Percentiles rank a stretch among this genome's conserved stretches.
phyloP scores from a whole-genome alignment of 2,329 filamentous ascomycete species.

The Macrophomina pseudophaseolina region DNA sequence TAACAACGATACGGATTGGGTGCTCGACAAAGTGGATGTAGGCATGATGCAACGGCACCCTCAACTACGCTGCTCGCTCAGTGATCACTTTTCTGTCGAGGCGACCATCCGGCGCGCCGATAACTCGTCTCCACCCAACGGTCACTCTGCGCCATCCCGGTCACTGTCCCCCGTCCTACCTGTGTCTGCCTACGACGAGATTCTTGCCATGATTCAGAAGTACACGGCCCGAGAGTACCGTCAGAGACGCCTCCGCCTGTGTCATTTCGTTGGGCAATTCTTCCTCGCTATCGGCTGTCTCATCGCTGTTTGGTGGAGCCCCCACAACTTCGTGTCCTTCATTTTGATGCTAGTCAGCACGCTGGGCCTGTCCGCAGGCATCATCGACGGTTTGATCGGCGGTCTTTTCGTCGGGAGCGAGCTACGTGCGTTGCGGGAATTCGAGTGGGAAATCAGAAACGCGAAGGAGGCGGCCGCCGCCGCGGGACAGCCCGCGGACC shows the following conservation, averaged over 20 bases:
- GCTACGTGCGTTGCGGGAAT: constrained; percentile 82
- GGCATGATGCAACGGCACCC: constrained; percentile 84
- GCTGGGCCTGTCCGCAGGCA: constrained; percentile 75
- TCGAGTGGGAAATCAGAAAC: constrained; percentile 88
- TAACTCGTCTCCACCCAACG: constrained; percentile 8
- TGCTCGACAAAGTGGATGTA: constrained; percentile 72
- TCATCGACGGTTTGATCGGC: constrained; percentile 84
- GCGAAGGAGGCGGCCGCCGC: constrained; percentile 53
- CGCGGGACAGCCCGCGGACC: constrained; percentile 9
- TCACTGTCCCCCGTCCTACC: constrained; percentile 40
- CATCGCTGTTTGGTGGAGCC: constrained; percentile 85
- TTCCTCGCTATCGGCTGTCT: constrained; percentile 74
- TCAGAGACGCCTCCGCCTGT: constrained; percentile 73
- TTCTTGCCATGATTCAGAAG: constrained; percentile 70
- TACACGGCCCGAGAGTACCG: constrained; percentile 74
- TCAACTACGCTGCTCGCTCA: constrained; percentile 80
- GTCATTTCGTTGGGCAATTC: constrained; percentile 74
- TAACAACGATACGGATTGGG: constrained; percentile 61
- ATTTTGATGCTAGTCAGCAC: constrained; percentile 79
- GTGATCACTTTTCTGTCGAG: constrained; percentile 93
- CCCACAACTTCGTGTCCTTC: constrained; percentile 76
- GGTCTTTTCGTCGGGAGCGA: constrained; percentile 87
- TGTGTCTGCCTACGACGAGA: constrained; percentile 68
- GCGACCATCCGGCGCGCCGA: constrained; percentile 64
- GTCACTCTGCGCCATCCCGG: constrained; percentile 18